Base-by-base conservation (phyloP, 2,329 filamentous ascomycete genomes). In the Diaporthe helianthi region DNA sequence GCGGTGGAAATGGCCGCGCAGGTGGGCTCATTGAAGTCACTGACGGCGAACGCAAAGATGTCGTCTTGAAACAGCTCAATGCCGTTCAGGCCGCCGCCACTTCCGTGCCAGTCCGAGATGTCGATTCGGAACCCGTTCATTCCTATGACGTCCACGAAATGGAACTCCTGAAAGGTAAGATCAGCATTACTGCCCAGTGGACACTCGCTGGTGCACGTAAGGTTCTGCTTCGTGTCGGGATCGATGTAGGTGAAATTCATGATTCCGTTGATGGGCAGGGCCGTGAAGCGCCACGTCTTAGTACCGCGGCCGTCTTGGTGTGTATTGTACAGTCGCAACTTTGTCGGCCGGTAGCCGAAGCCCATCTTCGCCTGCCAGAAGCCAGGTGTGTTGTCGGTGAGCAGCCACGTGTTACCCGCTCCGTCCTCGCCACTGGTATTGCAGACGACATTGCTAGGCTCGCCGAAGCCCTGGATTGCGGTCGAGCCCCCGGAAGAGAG, bases 171-270 rank as follows among this genome's bases (percentile, higher is more conserved):
- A 74, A 88, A 97, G 63, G 84, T 79, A 61, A 90, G 79, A 7
- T 85, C 87, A 22, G 84, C 81, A 75, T 93, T 89, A 76, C 89
- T 84, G 72, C 92, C 93, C 58, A 99, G 85, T n/a, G 94, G 93
- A 75, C 96, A 99, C 76, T 89, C 86, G 71, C 89, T 91, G 65
- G 94, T 93, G 81, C 96, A 99, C 69, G 87, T 90, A 36, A 83
- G 81, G 67, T 90, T 90, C 63, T 87, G 82, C 31, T 92, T 91
- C 1, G 88, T 92, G 47, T 78, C 83, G 29, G 92, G 90, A 76
- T 98, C 93, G 72, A 90, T 90, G 75, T 96, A 98, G 46, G 94
- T 97, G 76, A 99, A 86, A 80, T 98, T 98, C 90, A 99, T 93
- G 78, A 99, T 98, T 65, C 96, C 96, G 72, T 92, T 90, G 76